Evolutionary conservation across 2,329 filamentous ascomycete genomes (phyloP).

Genomic region (Didymella exigua): DNA sequence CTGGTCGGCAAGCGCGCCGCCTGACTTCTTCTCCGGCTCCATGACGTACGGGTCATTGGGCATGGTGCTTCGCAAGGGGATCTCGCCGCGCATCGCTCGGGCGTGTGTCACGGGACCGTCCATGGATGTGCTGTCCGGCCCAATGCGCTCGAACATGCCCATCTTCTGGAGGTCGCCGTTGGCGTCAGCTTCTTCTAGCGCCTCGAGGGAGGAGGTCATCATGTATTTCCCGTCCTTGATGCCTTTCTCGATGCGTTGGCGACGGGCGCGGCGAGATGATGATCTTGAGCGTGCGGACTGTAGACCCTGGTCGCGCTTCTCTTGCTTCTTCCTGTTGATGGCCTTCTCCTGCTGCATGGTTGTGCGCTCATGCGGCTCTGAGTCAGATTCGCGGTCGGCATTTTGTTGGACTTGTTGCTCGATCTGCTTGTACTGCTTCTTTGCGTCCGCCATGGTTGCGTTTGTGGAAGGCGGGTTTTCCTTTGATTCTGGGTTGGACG

Average conservation of each 20-base stretch:
- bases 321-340: constrained; percentile 49
- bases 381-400: constrained; percentile 31
- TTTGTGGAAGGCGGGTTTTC: constrained; percentile 1
- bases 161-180: constrained; percentile 56
- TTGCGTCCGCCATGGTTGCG: constrained; percentile 38
- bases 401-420: constrained; percentile 6
- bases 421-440: constrained; percentile 5
- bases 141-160: constrained; percentile 61
- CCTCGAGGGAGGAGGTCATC: constrained; percentile 56
- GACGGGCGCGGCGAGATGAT: constrained; percentile 54
- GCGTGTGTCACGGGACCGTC: constrained; percentile 62
- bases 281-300: constrained; percentile 55
- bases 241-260: constrained; percentile 53
- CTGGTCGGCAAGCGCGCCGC: constrained; percentile 54
- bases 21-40: constrained; percentile 50
- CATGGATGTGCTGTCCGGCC: constrained; percentile 62
- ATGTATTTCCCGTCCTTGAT: constrained; percentile 58
- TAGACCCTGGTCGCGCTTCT: constrained; percentile 45
- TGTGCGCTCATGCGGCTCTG: constrained; percentile 49
- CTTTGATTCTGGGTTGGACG: constrained; percentile 9
- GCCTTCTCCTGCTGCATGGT: constrained; percentile 55
- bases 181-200: constrained; percentile 58
- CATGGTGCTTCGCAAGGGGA: constrained; percentile 59
- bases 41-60: constrained; percentile 56
- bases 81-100: constrained; percentile 60